Evolutionary conservation across 768 basidiomycete species (phyloP).

Genomic region (Lactarius akahatsu): DNA sequence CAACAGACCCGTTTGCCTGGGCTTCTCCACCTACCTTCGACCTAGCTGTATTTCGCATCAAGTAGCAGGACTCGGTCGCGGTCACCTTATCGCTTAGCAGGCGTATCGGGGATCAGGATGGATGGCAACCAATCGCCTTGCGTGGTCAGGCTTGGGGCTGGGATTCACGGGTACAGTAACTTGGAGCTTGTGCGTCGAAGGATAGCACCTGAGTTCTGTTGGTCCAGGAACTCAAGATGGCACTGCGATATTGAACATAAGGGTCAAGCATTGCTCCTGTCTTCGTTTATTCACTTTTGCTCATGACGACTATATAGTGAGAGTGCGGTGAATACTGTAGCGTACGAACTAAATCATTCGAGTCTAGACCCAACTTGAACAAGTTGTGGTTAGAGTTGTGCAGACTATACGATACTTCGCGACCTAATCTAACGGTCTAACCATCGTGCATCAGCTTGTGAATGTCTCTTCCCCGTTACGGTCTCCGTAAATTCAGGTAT

Average conservation of each 20-base stretch:
- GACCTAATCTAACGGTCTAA: neutral
- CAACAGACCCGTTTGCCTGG: neutral
- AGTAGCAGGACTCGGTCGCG: neutral
- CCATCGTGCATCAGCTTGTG: neutral
- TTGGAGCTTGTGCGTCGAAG: neutral
- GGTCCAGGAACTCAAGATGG: neutral
- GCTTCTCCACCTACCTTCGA: neutral
- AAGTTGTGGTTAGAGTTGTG: neutral
- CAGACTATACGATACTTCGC: too few relatives aligned
- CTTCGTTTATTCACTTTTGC: neutral
- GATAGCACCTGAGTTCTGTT: too few relatives aligned
- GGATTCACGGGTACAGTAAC: neutral
- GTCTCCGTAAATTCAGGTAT: neutral
- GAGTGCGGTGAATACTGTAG: neutral
- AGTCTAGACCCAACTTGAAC: neutral
- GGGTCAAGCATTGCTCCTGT: neutral
- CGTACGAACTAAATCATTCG: neutral
- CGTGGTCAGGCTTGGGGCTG: neutral
- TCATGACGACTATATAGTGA: neutral
- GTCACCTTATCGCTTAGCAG: neutral
- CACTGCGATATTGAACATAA: neutral
- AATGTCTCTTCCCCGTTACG: neutral
- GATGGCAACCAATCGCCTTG: neutral
- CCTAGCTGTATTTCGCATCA: neutral
- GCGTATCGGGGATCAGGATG: neutral